These are phyloP conservation scores for Aspergillus pseudonomiae DNA, from an alignment of 2,329 filamentous ascomycete species.

Conservation along the genomic window DNA sequence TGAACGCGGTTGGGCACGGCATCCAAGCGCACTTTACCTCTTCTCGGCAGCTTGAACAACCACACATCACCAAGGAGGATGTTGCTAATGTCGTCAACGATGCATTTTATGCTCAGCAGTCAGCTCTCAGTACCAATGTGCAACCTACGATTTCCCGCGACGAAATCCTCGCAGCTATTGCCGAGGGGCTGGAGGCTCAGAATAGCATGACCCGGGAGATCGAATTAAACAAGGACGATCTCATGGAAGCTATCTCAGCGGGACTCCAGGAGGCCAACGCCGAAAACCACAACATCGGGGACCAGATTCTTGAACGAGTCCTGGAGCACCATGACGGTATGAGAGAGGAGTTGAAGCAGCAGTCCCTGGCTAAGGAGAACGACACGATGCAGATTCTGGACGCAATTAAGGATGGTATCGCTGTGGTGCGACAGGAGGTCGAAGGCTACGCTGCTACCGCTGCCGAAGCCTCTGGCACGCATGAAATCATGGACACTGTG, in stretches of 20 bases:
- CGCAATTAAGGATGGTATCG: conserved; percentile 83
- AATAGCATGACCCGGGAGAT: conserved; percentile 61
- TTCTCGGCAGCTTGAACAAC: conserved; percentile 59
- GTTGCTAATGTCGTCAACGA: conserved; percentile 36
- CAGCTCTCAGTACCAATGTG: conserved; percentile 30
- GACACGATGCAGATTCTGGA: conserved; percentile 89
- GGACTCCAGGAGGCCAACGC: conserved; percentile 58
- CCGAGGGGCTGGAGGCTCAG: conserved; percentile 58
- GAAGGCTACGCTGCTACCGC: conserved; percentile 78
- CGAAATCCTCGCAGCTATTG: conserved; percentile 61
- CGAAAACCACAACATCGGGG: conserved; percentile 55
- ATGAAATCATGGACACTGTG: conserved; percentile 75
- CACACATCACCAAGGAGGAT: conserved; percentile 34
- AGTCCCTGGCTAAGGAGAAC: conserved; percentile 74
- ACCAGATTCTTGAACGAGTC: conserved; percentile 62
- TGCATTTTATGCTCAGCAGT: conserved; percentile 35
- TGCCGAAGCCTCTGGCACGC: conserved; percentile 69
- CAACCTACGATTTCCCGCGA: conserved; percentile 55
- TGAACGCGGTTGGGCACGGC: conserved; percentile 62
- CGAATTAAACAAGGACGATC: conserved; percentile 54
- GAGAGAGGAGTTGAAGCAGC: conserved; percentile 72
- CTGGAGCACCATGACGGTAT: conserved; percentile 63
- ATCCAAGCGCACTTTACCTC: conserved; percentile 51
- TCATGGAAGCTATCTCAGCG: conserved; percentile 62
- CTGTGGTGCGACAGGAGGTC: conserved; percentile 77